Evolutionary conservation across 345 rosid genomes (phyloP), one percentile per base, ranked within the genome.

Genomic region (Punica granatum): DNA sequence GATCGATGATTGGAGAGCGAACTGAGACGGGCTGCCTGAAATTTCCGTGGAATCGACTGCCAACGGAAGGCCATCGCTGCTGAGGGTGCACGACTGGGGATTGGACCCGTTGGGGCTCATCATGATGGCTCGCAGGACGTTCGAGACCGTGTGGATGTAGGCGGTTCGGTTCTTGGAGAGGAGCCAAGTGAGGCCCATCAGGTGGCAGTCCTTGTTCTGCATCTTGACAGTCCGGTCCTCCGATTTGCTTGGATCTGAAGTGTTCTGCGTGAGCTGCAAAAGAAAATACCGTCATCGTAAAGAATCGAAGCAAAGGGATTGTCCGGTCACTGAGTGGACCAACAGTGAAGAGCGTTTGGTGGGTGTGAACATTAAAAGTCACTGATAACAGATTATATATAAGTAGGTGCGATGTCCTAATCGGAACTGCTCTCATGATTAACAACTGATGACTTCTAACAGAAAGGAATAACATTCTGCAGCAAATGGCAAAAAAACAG

Each of bases 171-270:
- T 84, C 79, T 84, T 89, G 39, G 91, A 86, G 7, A 93, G 90
- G 36, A 93, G 97, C 98, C 98, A 93, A 49, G 98, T 89, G 48
- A 93, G 86, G 53, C 96, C 98, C 98, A 93, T 93, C 54, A 90
- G 78, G 60, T 85, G 85, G 80, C 98, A 93, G 70, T 93, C 96
- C 78, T 86, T 90, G 81, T 84, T 79, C 69, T 77, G 96, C 88
- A 93, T 90, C 80, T 79, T 90, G 67, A 86, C 67, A 58, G 91
- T 83, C 82, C 97, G 86, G 36, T 79, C 86, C 59, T 80, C 81
- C 65, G 81, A 42, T 70, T 89, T 87, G 79, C 87, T 88, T 77
- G 87, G 58, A 46, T 74, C 81, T 26, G 63, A 87, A 76, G 88
- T 71, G 76, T 85, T 80, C 64, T 80, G 71, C 78, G 75, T 86